Conservation (phyloP, 1,139 yeast species). For the Spencermartinsiella ligniputridi region DNA sequence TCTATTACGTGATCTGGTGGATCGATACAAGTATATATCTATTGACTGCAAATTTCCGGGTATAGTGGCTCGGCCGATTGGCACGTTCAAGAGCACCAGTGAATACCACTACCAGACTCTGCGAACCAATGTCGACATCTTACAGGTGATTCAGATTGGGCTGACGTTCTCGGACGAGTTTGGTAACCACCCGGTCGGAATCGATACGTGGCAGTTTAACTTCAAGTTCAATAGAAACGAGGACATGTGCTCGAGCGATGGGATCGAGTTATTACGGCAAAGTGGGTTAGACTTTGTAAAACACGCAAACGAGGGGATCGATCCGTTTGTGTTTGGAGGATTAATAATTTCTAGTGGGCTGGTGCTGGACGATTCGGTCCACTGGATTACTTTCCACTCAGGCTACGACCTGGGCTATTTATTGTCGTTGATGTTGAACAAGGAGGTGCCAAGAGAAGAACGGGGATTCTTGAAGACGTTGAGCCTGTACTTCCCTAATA, state of each 20-base stretch:
- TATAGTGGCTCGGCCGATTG: conserved; percentile 92
- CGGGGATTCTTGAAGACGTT: conserved; percentile 74
- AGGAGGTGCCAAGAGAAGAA: conserved; percentile 75
- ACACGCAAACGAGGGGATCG: conserved; percentile 76
- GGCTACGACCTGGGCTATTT: conserved; percentile 95
- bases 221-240: conserved; percentile 65
- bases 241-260: conserved; percentile 83
- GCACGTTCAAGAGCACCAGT: conserved; percentile 83
- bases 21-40: conserved; percentile 66
- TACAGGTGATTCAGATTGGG: conserved; percentile 83
- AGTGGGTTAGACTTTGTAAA: conserved; percentile 79
- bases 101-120: conserved; percentile 96
- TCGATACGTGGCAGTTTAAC: conserved; percentile 92
- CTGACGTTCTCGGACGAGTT: conserved; percentile 75
- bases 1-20: conserved; percentile 63
- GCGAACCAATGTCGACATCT: conserved; percentile 82
- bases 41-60: conserved; percentile 91
- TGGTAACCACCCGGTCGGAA: conserved; percentile 58
- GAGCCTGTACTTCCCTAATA: conserved; percentile 68
- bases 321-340: conserved; percentile 77
- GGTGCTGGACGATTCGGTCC: conserved; percentile 63
- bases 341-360: conserved; percentile 82
- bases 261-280: conserved; percentile 66
- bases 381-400: conserved; percentile 85
- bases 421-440: conserved; percentile 69